A percentile compares a stretch with the other conserved stretches of the same genome.
Conservation (phyloP, 768 basidiomycete species). For the Daedaleopsis sinensis region DNA sequence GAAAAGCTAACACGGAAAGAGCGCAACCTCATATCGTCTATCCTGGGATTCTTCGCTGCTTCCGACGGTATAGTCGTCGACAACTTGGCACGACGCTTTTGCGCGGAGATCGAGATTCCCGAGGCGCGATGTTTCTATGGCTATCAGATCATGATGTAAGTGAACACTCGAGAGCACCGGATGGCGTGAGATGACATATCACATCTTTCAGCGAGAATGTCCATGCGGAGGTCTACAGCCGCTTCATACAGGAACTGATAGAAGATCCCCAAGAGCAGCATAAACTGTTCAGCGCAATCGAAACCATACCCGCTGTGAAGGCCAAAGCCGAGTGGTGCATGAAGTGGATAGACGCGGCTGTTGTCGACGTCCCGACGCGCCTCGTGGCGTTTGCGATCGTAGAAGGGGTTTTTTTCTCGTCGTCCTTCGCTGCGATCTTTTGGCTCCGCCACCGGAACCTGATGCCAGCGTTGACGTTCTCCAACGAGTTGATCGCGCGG, state of each 20-base stretch:
- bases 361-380: constrained; percentile 49
- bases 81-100: constrained; percentile 55
- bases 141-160: constrained; percentile 56
- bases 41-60: constrained; percentile 58
- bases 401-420: constrained; percentile 59
- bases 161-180: background rate
- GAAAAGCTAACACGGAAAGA: too few species aligned
- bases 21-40: constrained; percentile 51
- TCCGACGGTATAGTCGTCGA: constrained; percentile 58
- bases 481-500: too few species aligned
- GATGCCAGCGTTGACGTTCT: too few species aligned
- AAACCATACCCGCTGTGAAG: constrained; percentile 54
- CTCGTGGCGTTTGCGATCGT: constrained; percentile 54
- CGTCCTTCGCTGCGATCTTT: constrained; percentile 49
- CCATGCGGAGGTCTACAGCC: constrained; percentile 58
- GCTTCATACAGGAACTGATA: constrained; percentile 57
- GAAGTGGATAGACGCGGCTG: constrained; percentile 48
- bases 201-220: constrained; percentile 42
- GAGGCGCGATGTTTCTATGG: constrained; percentile 59
- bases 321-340: constrained; percentile 57
- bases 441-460: too few species aligned
- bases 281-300: constrained; percentile 52
- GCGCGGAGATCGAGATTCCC: constrained; percentile 49
- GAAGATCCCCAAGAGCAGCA: constrained; percentile 47
- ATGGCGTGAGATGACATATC: too few species aligned